These are phyloP conservation scores for Cyclotella distinguenda DNA, from an alignment of 108 stramenopile genomes.

Conservation along the genomic window DNA sequence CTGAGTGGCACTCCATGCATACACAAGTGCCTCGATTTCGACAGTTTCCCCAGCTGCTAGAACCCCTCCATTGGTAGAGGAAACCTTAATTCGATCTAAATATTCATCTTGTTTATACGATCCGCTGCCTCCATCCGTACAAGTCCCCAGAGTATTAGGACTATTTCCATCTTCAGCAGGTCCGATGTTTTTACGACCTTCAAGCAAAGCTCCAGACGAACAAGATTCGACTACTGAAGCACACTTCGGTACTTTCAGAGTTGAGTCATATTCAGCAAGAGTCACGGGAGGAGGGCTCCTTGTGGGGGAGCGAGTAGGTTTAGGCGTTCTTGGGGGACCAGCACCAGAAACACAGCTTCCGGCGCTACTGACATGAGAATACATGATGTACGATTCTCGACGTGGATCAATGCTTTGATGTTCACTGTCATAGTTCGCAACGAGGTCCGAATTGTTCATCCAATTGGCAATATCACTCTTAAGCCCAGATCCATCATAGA, in stretches of 20 bases:
- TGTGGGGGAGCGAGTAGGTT: slow-evolving; percentile 4
- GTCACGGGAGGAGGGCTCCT: background rate
- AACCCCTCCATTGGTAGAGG: slow-evolving; percentile 5
- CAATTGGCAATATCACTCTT: slow-evolving; percentile 23
- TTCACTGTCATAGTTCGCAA: slow-evolving; percentile 4
- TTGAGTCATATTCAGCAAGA: slow-evolving; percentile 11
- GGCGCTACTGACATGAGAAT: slow-evolving; percentile 16
- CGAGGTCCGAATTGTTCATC: slow-evolving; percentile 17
- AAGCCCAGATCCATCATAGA: slow-evolving; percentile 13
- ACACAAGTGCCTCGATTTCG: slow-evolving; percentile 16
- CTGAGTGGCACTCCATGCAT: background rate
- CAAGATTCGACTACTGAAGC: background rate
- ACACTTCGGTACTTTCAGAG: slow-evolving; percentile 11
- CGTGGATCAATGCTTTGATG: slow-evolving; percentile 8
- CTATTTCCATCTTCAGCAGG: slow-evolving; percentile 1
- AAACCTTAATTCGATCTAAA: slow-evolving; percentile 17
- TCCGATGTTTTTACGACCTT: slow-evolving; percentile 18
- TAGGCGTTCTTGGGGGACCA: background rate
- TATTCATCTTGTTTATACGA: slow-evolving; percentile 25
- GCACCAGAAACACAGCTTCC: slow-evolving; percentile 4
- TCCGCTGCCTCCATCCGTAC: slow-evolving; percentile 19
- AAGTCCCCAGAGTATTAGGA: slow-evolving; percentile 22
- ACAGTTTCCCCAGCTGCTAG: slow-evolving; percentile 10
- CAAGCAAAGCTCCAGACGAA: slow-evolving; percentile 8
- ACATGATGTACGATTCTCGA: slow-evolving; percentile 23